Evolutionary conservation across 2,329 filamentous ascomycete genomes (phyloP).

Genomic region (Aspergillus sp.): DNA sequence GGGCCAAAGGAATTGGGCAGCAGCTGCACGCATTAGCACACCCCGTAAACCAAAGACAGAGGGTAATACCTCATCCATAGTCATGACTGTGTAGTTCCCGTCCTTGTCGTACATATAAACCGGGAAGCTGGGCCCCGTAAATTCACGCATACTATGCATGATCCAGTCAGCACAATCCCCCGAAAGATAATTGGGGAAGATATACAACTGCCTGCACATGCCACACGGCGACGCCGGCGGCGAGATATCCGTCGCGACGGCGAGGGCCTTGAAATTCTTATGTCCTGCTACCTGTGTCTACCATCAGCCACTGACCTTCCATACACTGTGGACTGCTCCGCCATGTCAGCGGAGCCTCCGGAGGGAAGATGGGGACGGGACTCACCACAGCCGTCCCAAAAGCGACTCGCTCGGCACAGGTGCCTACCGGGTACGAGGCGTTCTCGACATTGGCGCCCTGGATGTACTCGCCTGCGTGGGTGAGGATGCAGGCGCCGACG

Average conservation of each 20-base stretch:
- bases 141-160: slow-evolving; percentile 64
- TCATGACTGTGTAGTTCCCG: slow-evolving; percentile 54
- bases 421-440: slow-evolving; percentile 88
- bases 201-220: slow-evolving; percentile 89
- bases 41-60: not conserved
- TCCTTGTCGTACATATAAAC: slow-evolving; percentile 92
- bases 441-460: slow-evolving; percentile 91
- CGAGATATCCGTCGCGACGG: slow-evolving; percentile 76
- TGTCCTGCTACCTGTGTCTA: slow-evolving; percentile 44
- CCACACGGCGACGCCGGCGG: slow-evolving; percentile 75
- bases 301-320: too few relatives aligned
- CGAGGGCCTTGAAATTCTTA: slow-evolving; percentile 70
- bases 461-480: slow-evolving; percentile 56
- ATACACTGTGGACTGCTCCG: too few relatives aligned
- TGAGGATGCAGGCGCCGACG: slow-evolving; percentile 79
- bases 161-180: not conserved
- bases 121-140: slow-evolving; percentile 66
- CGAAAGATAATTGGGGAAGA: slow-evolving; percentile 1
- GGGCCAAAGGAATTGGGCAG: slow-evolving; percentile 69
- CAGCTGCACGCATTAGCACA: slow-evolving; percentile 45
- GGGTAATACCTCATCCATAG: slow-evolving; percentile 39
- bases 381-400: slow-evolving; percentile 71
- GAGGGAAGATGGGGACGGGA: not conserved
- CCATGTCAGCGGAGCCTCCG: too few relatives aligned
- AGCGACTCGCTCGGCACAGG: slow-evolving; percentile 90